phyloP scores from a whole-genome alignment of 1,139 yeast genomes.

The Taphrina confusa region DNA sequence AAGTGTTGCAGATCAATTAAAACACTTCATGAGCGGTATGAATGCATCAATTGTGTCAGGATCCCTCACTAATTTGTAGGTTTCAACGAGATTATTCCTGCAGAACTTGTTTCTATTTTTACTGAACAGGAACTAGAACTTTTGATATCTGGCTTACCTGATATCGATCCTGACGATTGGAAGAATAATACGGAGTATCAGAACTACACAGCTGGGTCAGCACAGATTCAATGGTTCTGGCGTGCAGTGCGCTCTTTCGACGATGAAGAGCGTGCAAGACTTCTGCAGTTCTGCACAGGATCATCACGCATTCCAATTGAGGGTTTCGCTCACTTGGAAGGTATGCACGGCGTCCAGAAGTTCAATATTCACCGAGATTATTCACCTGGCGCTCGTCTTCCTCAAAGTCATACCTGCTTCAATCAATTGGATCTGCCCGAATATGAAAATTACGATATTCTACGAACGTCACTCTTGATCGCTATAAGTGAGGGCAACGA shows the following conservation, averaged over 20 bases:
- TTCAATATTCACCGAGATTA: slow-evolving; percentile 90
- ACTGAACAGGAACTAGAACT: slow-evolving; percentile 95
- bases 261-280: slow-evolving; percentile 87
- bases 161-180: slow-evolving; percentile 96
- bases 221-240: slow-evolving; percentile 97
- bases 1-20: slow-evolving; percentile 85
- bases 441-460: slow-evolving; percentile 81
- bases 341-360: slow-evolving; percentile 82
- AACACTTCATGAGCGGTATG: slow-evolving; percentile 62
- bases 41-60: slow-evolving; percentile 31
- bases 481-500: slow-evolving; percentile 95
- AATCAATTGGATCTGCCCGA: slow-evolving; percentile 86
- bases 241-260: slow-evolving; percentile 94
- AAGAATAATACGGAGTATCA: slow-evolving; percentile 77
- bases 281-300: slow-evolving; percentile 94
- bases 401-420: slow-evolving; percentile 58
- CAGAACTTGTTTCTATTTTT: slow-evolving; percentile 79
- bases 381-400: slow-evolving; percentile 81
- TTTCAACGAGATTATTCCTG: slow-evolving; percentile 89
- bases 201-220: slow-evolving; percentile 80
- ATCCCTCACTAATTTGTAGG: slow-evolving; percentile 51
- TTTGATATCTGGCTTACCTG: slow-evolving; percentile 91
- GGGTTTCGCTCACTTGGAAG: slow-evolving; percentile 88
- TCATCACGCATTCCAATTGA: slow-evolving; percentile 94
- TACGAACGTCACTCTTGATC: slow-evolving; percentile 74